Conservation (phyloP, 176 grass and related monocot genomes). For the Bothriochloa decipiens region DNA sequence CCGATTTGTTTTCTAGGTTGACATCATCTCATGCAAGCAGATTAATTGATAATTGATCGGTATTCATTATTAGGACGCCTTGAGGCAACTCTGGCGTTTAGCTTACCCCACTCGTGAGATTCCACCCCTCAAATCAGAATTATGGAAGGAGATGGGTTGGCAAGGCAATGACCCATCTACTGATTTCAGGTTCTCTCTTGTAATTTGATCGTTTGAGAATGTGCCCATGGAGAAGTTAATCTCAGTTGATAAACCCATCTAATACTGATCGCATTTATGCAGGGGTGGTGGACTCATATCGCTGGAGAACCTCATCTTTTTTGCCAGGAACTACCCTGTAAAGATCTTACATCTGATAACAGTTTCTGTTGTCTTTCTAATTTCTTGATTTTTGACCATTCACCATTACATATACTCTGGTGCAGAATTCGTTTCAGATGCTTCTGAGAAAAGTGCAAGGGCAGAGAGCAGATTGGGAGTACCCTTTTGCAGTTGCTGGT, state of each 20-base stretch:
- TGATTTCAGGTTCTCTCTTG: slow-evolving; percentile 78
- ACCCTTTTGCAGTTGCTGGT: slow-evolving; percentile 95
- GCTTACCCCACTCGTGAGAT: slow-evolving; percentile 70
- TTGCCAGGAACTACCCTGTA: slow-evolving; percentile 84
- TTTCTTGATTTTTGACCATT: not conserved
- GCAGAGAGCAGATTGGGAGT: slow-evolving; percentile 85
- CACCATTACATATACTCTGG: not conserved
- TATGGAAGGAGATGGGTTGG: slow-evolving; percentile 99
- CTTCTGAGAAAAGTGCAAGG: slow-evolving; percentile 85
- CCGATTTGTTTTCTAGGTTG: not conserved
- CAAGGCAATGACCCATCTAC: slow-evolving; percentile 94
- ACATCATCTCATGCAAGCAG: slow-evolving; percentile 21
- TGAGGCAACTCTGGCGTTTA: slow-evolving; percentile 87
- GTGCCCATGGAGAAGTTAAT: not conserved
- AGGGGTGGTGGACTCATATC: slow-evolving; percentile 91
- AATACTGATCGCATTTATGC: slow-evolving; percentile 17
- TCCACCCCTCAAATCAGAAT: slow-evolving; percentile 91
- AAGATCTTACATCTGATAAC: slow-evolving; percentile 11
- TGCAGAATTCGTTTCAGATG: slow-evolving; percentile 73
- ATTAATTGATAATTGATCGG: slow-evolving; percentile 31
- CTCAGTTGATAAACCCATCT: slow-evolving; percentile 33
- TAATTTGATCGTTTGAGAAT: slow-evolving; percentile 18
- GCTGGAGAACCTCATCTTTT: slow-evolving; percentile 95
- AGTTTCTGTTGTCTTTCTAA: not conserved
- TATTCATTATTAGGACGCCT: slow-evolving; percentile 64